Evolutionary conservation across 2,329 filamentous ascomycete species (phyloP).

Genomic region (Alternaria rosae): DNA sequence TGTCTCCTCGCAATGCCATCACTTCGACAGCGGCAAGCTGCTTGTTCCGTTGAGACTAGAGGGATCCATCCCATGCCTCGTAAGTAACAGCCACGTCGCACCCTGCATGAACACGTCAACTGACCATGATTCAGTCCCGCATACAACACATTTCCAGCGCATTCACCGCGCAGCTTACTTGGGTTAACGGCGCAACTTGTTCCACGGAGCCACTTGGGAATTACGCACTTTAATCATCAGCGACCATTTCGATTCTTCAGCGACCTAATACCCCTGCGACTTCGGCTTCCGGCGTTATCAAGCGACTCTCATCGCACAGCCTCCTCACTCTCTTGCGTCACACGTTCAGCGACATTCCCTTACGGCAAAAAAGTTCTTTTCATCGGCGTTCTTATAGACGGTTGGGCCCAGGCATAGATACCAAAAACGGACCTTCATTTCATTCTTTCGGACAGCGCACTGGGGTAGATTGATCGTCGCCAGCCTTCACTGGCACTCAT

Average conservation of each 20-base stretch:
- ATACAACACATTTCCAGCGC: slow-evolving; percentile 24
- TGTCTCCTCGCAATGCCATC: slow-evolving; percentile 2
- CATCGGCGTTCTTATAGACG: slow-evolving; percentile 51
- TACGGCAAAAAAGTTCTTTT: slow-evolving; percentile 47
- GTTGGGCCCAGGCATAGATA: slow-evolving; percentile 52
- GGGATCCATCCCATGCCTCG: slow-evolving; percentile 42
- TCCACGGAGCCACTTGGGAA: slow-evolving; percentile 29
- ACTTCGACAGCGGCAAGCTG: not conserved
- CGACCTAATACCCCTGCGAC: slow-evolving; percentile 50
- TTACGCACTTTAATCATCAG: slow-evolving; percentile 49
- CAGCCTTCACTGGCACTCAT: slow-evolving; percentile 43
- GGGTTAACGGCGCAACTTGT: slow-evolving; percentile 26
- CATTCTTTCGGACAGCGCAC: slow-evolving; percentile 39
- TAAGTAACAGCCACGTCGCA: slow-evolving; percentile 40
- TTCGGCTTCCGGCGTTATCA: slow-evolving; percentile 31
- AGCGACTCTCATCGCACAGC: slow-evolving; percentile 32
- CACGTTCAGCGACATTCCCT: slow-evolving; percentile 47
- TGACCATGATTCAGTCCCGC: slow-evolving; percentile 41
- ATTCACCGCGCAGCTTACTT: slow-evolving; percentile 18
- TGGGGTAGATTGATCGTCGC: slow-evolving; percentile 42
- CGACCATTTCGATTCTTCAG: slow-evolving; percentile 42
- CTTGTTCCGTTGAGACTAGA: slow-evolving; percentile 41
- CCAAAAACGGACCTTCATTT: slow-evolving; percentile 46
- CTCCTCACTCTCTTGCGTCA: slow-evolving; percentile 31
- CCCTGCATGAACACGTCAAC: slow-evolving; percentile 40